Evolutionary conservation across 2,329 filamentous ascomycete species (phyloP).

Genomic region (Xylariaceae sp.): DNA sequence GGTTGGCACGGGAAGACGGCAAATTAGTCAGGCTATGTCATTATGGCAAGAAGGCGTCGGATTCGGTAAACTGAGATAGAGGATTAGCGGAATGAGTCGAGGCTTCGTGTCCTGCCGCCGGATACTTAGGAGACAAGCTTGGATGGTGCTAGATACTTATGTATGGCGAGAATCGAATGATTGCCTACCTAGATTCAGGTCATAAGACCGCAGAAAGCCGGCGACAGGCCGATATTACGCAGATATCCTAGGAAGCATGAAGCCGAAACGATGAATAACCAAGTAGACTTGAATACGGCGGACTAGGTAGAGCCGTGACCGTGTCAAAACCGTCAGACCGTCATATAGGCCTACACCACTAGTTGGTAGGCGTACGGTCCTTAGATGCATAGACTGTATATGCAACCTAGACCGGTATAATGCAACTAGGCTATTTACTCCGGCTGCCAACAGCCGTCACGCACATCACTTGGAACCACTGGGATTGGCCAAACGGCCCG

Average conservation of each 20-base stretch:
- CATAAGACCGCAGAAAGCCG: background rate
- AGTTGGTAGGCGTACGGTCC: no score
- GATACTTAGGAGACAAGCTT: constrained; percentile 2
- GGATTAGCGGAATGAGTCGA: constrained; percentile 3
- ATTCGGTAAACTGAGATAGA: constrained; percentile 2
- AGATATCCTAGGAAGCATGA: background rate
- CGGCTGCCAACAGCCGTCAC: no score
- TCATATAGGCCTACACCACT: no score
- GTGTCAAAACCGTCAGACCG: no score
- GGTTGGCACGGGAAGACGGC: background rate
- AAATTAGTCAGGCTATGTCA: constrained; percentile 20
- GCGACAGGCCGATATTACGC: background rate
- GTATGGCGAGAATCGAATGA: constrained; percentile 9
- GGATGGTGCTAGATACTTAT: constrained; percentile 7
- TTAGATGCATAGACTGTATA: no score
- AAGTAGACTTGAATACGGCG: no score
- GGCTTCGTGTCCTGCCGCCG: constrained; percentile 11
- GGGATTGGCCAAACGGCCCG: no score
- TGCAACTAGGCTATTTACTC: no score
- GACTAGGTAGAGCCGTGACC: no score
- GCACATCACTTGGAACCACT: no score
- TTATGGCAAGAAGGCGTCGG: constrained; percentile 11
- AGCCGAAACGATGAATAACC: background rate
- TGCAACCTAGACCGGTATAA: no score
- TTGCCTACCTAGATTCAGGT: no score